Evolutionary conservation across 2,329 filamentous ascomycete genomes (phyloP).

Genomic region (Botrytis elliptica): DNA sequence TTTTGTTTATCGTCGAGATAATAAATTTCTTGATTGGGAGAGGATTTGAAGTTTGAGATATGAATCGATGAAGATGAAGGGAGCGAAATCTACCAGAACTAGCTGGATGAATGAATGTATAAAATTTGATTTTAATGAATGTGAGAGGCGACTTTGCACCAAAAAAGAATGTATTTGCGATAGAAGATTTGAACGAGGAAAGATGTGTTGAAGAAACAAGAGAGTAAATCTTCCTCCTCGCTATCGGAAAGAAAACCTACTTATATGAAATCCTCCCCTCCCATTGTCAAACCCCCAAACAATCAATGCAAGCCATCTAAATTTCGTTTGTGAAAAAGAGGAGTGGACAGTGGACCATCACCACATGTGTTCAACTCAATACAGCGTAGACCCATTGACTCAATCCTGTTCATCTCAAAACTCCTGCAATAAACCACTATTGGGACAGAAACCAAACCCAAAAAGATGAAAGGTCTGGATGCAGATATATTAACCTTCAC

Average conservation of each 20-base stretch:
- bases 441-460: neutral
- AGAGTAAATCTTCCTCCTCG: neutral
- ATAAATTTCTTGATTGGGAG: neutral
- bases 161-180: conserved; percentile 16
- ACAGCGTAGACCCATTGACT: neutral
- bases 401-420: conserved; percentile 14
- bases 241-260: conserved; percentile 2
- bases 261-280: conserved; percentile 7
- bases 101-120: conserved; percentile 22
- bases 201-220: conserved; percentile 14
- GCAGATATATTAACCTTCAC: conserved; percentile 9
- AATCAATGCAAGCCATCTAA: conserved; percentile 1
- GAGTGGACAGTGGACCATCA: neutral
- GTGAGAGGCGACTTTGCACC: conserved; percentile 21
- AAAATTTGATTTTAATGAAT: conserved; percentile 14
- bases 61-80: neutral
- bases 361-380: neutral
- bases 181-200: conserved; percentile 7
- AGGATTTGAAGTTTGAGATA: neutral
- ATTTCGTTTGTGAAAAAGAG: neutral
- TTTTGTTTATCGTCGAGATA: neutral
- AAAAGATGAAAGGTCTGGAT: neutral
- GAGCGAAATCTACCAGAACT: conserved; percentile 22
- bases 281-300: neutral
- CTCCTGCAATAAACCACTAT: neutral